phyloP scores from a whole-genome alignment of 306 rosid genomes.

The Quillaja saponaria region DNA sequence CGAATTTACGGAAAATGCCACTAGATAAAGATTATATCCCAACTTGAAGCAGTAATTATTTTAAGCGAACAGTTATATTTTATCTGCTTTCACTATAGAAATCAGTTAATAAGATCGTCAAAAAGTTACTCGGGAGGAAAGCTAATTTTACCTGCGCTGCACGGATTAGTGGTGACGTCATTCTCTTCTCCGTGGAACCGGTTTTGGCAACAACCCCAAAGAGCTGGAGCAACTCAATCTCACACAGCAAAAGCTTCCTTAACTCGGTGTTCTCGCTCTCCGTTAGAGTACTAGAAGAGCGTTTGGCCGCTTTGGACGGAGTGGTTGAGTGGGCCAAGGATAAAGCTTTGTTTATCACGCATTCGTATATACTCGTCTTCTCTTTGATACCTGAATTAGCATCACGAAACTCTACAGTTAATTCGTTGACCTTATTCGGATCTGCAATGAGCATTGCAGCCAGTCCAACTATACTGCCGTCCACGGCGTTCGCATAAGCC shows the following conservation, averaged over 20 bases:
- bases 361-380: conserved; percentile 42
- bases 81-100: no score
- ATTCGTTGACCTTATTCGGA: conserved; percentile 30
- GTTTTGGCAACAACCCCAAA: conserved; percentile 33
- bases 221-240: conserved; percentile 45
- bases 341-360: conserved; percentile 35
- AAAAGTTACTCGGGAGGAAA: neutral
- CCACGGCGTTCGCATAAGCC: conserved; percentile 38
- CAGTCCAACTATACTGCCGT: conserved; percentile 32
- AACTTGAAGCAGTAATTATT: no score
- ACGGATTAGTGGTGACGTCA: conserved; percentile 32
- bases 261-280: conserved; percentile 17
- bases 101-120: no score
- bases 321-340: conserved; percentile 22
- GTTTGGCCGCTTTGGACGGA: conserved; percentile 1
- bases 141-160: conserved; percentile 37
- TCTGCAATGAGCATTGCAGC: conserved; percentile 41
- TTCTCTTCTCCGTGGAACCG: conserved; percentile 34
- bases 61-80: no score
- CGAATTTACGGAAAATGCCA: no score
- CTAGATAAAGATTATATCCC: no score
- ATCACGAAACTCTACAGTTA: conserved; percentile 26
- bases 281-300: neutral
- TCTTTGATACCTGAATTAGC: conserved; percentile 29
- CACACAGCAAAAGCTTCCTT: conserved; percentile 38